A percentile compares a stretch with the other conserved stretches of the same genome.
Evolutionary conservation across 1,284 basidiomycete genomes (phyloP).

Genomic region (Malassezia obtusa): DNA sequence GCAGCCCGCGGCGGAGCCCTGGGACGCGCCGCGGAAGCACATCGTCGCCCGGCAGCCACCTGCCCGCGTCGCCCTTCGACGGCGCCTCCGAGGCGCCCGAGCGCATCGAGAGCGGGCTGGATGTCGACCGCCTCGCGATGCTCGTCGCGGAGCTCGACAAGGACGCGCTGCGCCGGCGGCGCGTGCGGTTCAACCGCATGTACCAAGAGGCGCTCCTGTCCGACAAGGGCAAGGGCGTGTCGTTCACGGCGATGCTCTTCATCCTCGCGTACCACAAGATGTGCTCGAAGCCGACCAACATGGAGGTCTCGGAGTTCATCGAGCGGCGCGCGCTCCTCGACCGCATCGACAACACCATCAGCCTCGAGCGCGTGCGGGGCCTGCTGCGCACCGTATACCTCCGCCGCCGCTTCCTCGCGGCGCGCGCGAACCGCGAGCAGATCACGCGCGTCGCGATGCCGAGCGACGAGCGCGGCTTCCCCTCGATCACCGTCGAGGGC

Average conservation of each 20-base stretch:
- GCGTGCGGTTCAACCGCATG: slow-evolving; percentile 37
- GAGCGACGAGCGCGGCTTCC: slow-evolving; percentile 10
- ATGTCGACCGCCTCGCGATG: slow-evolving; percentile 20
- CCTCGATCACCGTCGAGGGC: slow-evolving; percentile 16
- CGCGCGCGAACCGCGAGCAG: slow-evolving; percentile 3
- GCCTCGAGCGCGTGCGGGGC: slow-evolving; percentile 35
- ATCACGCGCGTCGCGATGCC: slow-evolving; percentile 6
- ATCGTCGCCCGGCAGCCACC: neutral
- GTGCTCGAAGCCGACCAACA: slow-evolving; percentile 61
- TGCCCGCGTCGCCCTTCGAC: neutral
- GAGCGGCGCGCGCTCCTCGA: slow-evolving; percentile 31
- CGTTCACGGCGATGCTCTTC: slow-evolving; percentile 81
- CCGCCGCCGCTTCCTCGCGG: slow-evolving; percentile 30
- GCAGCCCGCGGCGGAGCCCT: neutral
- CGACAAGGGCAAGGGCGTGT: slow-evolving; percentile 59
- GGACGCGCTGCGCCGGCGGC: slow-evolving; percentile 28
- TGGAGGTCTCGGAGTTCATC: slow-evolving; percentile 40
- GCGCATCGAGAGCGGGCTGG: slow-evolving; percentile 19
- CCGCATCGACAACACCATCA: slow-evolving; percentile 33
- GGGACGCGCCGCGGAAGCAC: neutral
- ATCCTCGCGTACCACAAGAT: slow-evolving; percentile 83
- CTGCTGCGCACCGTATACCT: slow-evolving; percentile 34
- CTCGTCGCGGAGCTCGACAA: slow-evolving; percentile 21
- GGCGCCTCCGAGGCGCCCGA: neutral
- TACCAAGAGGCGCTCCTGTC: slow-evolving; percentile 52